Evolutionary conservation across 1,139 yeast genomes (phyloP).

Genomic region (Candida sp.): DNA sequence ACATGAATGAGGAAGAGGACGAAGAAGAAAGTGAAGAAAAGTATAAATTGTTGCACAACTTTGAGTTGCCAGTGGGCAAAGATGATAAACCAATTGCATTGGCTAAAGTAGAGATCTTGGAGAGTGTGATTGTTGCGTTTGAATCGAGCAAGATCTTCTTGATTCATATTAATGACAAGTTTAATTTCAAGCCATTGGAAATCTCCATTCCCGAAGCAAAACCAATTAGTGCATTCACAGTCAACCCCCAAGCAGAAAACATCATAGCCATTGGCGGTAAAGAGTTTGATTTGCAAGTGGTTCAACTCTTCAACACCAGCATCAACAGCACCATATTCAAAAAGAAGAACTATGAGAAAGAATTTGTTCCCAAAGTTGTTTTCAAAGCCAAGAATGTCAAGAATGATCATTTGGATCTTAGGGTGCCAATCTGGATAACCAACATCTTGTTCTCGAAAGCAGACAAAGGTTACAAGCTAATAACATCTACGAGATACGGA

Average conservation of each 20-base stretch:
- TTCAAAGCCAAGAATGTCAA: slow-evolving; percentile 69
- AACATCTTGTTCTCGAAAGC: slow-evolving; percentile 43
- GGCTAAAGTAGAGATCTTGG: slow-evolving; percentile 29
- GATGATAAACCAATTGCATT: slow-evolving; percentile 40
- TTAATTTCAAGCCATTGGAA: slow-evolving; percentile 32
- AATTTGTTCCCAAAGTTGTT: slow-evolving; percentile 32
- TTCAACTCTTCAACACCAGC: slow-evolving; percentile 39
- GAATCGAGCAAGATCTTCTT: slow-evolving; percentile 56
- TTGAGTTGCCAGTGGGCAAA: slow-evolving; percentile 25
- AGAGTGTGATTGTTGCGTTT: slow-evolving; percentile 40
- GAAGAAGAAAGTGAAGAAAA: slow-evolving; percentile 16
- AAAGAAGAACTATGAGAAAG: slow-evolving; percentile 16
- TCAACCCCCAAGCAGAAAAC: slow-evolving; percentile 47
- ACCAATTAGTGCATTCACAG: slow-evolving; percentile 50
- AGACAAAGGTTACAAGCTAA: slow-evolving; percentile 43
- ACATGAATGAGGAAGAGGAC: slow-evolving; percentile 19
- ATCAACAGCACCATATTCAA: slow-evolving; percentile 21
- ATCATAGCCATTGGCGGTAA: slow-evolving; percentile 77
- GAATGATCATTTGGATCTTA: slow-evolving; percentile 66
- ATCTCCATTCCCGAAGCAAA: slow-evolving; percentile 37
- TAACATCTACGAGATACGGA: slow-evolving; percentile 74
- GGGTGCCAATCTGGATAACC: slow-evolving; percentile 71
- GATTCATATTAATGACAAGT: slow-evolving; percentile 34
- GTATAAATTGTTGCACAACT: slow-evolving; percentile 26
- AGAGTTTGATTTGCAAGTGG: slow-evolving; percentile 64